Base-by-base conservation (phyloP, 192 early-diverging fungal species). In the Mortierella alpina region DNA sequence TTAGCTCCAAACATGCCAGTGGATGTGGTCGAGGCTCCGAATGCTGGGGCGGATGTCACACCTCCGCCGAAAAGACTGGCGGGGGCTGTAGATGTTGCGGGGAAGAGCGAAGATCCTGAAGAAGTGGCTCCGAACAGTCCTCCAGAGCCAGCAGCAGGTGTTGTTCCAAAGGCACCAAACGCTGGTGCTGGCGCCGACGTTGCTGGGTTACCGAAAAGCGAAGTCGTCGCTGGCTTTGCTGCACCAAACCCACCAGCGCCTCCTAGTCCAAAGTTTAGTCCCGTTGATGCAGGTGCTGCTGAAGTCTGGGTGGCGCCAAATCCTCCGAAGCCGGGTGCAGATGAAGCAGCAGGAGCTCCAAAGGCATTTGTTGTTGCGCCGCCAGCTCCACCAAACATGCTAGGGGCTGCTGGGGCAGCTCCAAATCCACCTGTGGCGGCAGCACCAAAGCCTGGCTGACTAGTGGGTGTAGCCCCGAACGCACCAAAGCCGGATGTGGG, bases 401-500 rank as follows among this genome's bases (percentile, higher is more conserved):
- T 65, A n/a, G 82, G 57, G 7, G 82, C 46, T 10, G 77, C 40
- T 13, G 72, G 45, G 4, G 84, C 18, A 5, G 77, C 66, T 46
- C 83, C 90, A 70, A 90, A 90, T n/a, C 75, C 78, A 8, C 59
- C 68, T 46, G 79, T 39, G 6, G 66, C 54, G 10, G 57, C 62
- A 18, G 82, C 86, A 84, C 81, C 84, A 5, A 83, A n/a, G 46
- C 82, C 82, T 20, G 83, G 79, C 11, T 83, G 84, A 59, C 66
- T 75, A 4, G 85, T 73, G 20, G 82, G 55, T 44, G 73, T 48
- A 48, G 77, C 58, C 4, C 84, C 85, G 42, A 89, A 85, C 49
- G 71, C 72, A 41, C 86, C 85, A 73, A 87, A 88, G 3, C 82
- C 85, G 2, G 82, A 66, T 10, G 83, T 68, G 15, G 84, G 79